Conservation (phyloP, 176 grass and related monocot species). For the Eragrostis curvula region DNA sequence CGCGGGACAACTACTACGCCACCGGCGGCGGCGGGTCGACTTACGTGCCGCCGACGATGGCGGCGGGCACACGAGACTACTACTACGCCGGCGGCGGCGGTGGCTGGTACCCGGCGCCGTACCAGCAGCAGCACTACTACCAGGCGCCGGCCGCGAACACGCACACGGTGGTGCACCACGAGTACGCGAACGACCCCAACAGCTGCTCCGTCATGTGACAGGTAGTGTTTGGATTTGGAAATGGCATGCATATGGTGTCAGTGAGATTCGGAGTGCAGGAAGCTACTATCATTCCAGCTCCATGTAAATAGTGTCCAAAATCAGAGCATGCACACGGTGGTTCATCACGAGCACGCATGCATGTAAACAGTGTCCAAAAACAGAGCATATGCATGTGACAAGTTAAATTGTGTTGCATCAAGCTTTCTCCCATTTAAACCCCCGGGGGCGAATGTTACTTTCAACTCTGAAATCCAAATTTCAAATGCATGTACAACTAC, state of each 20-base stretch:
- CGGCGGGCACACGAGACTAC: not conserved
- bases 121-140: conserved; percentile 44
- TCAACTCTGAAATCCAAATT: too few species aligned
- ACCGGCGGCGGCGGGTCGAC: not conserved
- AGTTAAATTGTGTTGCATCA: too few species aligned
- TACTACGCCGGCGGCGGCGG: conserved; percentile 22
- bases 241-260: not conserved
- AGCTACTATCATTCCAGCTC: not conserved
- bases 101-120: not conserved
- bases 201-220: conserved; percentile 50
- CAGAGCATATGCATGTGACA: too few species aligned
- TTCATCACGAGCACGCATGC: conserved; percentile 46
- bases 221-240: not conserved
- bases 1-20: not conserved
- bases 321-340: conserved; percentile 55
- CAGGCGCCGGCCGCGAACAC: conserved; percentile 3
- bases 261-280: not conserved
- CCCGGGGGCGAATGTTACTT: too few species aligned
- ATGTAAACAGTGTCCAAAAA: not conserved
- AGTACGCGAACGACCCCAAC: conserved; percentile 47
- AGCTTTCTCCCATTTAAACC: too few species aligned
- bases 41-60: conserved; percentile 14
- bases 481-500: too few species aligned
- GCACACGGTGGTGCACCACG: conserved; percentile 57
- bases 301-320: conserved; percentile 14